Evolutionary conservation across 768 basidiomycete species (phyloP).

Genomic region (Boletus reticulatus): DNA sequence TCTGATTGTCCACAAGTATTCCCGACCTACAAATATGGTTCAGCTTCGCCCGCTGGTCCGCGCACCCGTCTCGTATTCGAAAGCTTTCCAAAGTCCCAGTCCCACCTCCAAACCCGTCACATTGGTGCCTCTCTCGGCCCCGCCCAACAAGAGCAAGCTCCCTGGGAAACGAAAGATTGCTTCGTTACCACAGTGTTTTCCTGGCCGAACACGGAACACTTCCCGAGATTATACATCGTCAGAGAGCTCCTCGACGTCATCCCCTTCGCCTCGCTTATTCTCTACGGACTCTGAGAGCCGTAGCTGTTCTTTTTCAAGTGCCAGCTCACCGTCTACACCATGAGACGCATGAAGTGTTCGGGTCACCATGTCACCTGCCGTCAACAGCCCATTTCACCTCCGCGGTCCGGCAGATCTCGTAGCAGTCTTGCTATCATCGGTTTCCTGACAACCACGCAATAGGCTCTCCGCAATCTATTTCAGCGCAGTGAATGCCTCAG

Average conservation of each 20-base stretch:
- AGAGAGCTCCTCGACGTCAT: constrained; percentile 5
- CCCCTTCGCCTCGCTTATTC: constrained; percentile 1
- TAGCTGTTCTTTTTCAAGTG: constrained; percentile 2
- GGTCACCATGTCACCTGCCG: background rate
- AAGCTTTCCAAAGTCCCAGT: constrained; percentile 1
- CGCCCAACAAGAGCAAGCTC: background rate
- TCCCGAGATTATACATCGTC: constrained; percentile 2
- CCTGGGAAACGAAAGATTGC: background rate
- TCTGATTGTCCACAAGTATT: background rate
- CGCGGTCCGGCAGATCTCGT: background rate
- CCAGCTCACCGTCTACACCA: background rate
- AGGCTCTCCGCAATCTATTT: background rate
- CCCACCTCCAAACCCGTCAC: constrained; percentile 1
- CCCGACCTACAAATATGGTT: background rate
- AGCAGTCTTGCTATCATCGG: background rate
- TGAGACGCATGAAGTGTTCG: background rate
- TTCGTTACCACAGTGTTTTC: constrained; percentile 8
- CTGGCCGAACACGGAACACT: background rate
- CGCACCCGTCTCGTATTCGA: background rate
- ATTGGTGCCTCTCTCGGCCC: background rate
- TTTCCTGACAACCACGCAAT: too few relatives aligned
- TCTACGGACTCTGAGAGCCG: background rate
- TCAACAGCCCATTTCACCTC: background rate
- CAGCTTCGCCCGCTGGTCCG: background rate
- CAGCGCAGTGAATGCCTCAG: background rate